Conservation (phyloP, 169 alveolate species). For the Hepatocystis sp. region DNA sequence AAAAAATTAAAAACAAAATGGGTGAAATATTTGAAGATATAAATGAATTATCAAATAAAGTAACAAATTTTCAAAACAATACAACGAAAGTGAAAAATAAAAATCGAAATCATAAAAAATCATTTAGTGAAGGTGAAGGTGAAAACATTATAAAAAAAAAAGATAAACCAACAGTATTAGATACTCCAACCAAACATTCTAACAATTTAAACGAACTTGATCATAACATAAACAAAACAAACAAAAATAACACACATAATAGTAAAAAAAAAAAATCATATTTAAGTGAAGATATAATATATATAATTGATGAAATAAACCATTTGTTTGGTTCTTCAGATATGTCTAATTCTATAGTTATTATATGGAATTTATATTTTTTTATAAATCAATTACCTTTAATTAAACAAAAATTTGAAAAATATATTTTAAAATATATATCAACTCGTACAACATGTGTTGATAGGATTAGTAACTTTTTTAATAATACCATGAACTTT, state of each 20-base stretch:
- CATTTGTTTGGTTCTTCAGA: constrained; percentile 50
- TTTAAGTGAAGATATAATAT: constrained; percentile 51
- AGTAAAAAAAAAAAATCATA: constrained; percentile 9
- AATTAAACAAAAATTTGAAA: constrained; percentile 49
- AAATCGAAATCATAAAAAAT: too few species aligned
- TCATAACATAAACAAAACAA: too few species aligned
- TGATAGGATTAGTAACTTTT: constrained; percentile 20
- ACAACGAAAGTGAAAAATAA: neutral
- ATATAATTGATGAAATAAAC: constrained; percentile 66
- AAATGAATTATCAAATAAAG: constrained; percentile 23
- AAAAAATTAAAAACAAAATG: constrained; percentile 27
- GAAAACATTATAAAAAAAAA: too few species aligned
- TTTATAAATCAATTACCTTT: constrained; percentile 46
- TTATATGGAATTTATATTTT: constrained; percentile 62
- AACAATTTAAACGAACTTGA: too few species aligned
- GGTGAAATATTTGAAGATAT: constrained; percentile 46
- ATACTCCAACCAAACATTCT: too few species aligned
- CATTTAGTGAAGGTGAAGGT: too few species aligned
- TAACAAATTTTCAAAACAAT: constrained; percentile 8
- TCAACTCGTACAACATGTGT: constrained; percentile 24
- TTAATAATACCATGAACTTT: constrained; percentile 10
- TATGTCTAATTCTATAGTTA: constrained; percentile 41
- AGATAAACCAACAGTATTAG: neutral
- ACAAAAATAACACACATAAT: neutral
- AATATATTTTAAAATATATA: constrained; percentile 50